Base-by-base conservation (phyloP, 139 green algal genomes). In the Chlamydomonas schloesseri region DNA sequence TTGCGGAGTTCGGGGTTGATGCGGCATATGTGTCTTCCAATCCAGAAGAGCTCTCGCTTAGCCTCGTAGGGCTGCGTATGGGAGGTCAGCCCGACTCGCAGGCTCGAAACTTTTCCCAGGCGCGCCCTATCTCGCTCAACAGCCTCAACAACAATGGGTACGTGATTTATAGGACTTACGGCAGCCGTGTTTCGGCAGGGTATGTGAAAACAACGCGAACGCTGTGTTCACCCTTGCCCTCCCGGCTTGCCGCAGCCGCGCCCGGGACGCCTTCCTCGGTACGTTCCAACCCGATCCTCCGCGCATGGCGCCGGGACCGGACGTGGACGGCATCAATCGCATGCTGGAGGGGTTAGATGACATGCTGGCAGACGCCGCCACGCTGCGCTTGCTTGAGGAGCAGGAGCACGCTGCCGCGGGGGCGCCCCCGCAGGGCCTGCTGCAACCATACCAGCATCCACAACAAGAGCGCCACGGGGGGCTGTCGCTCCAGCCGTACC, bases 1-100 rank as follows among this genome's bases (percentile, higher is more conserved):
- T 81, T 79, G 72, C 72, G 4, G 73, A 81, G n/a, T 81, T 42
- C 21, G 73, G 73, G 18, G 11, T 34, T 55, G 73, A 70, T 21
- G 17, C 55, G 13, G 58, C 3, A 21, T 18, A 71, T 6, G 2
- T 28, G 4, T 46, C 17, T 24, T 29, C 24, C 4, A 70, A 53
- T 24, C 73, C 73, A 36, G 50, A 81, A 31, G 73, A 81, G 17
- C 73, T 81, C 21, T 57, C 73, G 10, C 13, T 55, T 0, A 55
- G 73, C 18, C n/a, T 81, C 1, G 73, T 34, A 18, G 31, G 73
- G 29, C 55, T 81, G 1, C 47, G 46, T 23, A 24, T 62, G 55
- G 55, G 21, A 3, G 18, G 2, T 62, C 55, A 28, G 20, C 55
- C 55, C 55, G 55, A 62, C 20, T 24, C 55, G 10, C 10, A 11